A percentile compares a stretch with the other conserved stretches of the same genome.
These are phyloP conservation scores for Bryum argenteum DNA, from an alignment of 225 moss, liverwort and hornwort species.

Conservation along the genomic window DNA sequence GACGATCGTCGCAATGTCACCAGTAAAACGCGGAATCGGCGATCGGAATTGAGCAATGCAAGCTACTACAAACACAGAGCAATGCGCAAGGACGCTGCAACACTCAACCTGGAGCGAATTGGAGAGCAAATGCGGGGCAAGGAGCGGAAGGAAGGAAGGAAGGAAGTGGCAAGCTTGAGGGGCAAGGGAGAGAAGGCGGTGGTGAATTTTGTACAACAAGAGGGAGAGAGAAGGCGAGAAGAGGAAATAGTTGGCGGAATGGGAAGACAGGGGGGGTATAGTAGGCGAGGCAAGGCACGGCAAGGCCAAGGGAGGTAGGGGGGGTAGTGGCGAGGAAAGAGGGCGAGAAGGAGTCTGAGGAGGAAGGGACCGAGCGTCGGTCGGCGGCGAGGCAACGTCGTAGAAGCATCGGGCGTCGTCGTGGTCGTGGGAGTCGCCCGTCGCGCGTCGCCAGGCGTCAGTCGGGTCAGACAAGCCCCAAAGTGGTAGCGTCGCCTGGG, in stretches of 20 bases:
- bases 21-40: neutral
- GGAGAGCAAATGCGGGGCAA: neutral
- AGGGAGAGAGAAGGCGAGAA: neutral
- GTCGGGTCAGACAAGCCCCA: neutral
- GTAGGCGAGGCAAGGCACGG: neutral
- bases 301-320: neutral
- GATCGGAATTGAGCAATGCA: neutral
- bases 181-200: neutral
- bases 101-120: no score
- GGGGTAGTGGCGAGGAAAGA: slow-evolving; percentile 43
- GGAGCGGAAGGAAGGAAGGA: no score
- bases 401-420: slow-evolving; percentile 23
- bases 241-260: slow-evolving; percentile 22
- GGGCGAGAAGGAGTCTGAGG: slow-evolving; percentile 40
- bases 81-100: neutral
- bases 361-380: slow-evolving; percentile 3
- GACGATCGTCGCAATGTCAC: slow-evolving; percentile 9
- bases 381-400: slow-evolving; percentile 41
- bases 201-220: neutral
- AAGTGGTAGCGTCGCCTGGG: neutral
- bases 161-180: neutral
- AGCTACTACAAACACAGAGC: neutral
- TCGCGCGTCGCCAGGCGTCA: slow-evolving; percentile 1
- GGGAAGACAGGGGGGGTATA: slow-evolving; percentile 13
- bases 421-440: neutral